Evolutionary conservation across 805 yeast species (phyloP).

Genomic region (Lipomyces japonicus): DNA sequence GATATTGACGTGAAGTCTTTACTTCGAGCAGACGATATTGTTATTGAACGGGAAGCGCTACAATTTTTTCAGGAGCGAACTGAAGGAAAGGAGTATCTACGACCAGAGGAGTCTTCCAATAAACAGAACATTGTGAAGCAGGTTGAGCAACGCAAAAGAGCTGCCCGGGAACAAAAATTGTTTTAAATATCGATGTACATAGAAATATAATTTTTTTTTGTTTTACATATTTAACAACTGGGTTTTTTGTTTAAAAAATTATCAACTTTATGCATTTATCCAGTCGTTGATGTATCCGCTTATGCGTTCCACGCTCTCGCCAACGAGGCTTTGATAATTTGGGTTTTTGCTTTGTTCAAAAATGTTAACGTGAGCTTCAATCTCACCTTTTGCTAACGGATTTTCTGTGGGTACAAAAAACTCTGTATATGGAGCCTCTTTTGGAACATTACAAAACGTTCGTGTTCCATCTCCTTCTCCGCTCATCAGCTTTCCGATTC

Average conservation of each 20-base stretch:
- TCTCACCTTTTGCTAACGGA: constrained; percentile 20
- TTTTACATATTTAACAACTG: background rate
- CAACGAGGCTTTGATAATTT: constrained; percentile 11
- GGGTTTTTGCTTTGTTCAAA: constrained; percentile 19
- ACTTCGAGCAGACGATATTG: constrained; percentile 20
- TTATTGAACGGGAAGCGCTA: constrained; percentile 26
- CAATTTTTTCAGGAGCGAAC: constrained; percentile 17
- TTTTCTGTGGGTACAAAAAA: constrained; percentile 25
- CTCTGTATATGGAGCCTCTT: constrained; percentile 20
- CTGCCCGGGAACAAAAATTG: background rate
- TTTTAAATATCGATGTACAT: background rate
- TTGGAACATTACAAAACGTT: constrained; percentile 26
- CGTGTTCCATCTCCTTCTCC: constrained; percentile 22
- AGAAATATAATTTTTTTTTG: background rate
- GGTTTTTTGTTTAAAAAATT: too few species aligned
- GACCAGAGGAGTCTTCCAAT: constrained; percentile 2
- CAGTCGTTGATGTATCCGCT: constrained; percentile 11
- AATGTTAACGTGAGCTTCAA: constrained; percentile 26
- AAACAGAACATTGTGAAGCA: constrained; percentile 3
- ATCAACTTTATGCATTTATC: constrained; percentile 1
- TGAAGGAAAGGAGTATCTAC: constrained; percentile 17
- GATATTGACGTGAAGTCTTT: constrained; percentile 24
- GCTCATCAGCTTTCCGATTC: constrained; percentile 19
- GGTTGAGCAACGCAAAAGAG: background rate
- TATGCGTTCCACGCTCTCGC: constrained; percentile 9